phyloP scores from a whole-genome alignment of 768 basidiomycete genomes.

The Agrocybe praecox region DNA sequence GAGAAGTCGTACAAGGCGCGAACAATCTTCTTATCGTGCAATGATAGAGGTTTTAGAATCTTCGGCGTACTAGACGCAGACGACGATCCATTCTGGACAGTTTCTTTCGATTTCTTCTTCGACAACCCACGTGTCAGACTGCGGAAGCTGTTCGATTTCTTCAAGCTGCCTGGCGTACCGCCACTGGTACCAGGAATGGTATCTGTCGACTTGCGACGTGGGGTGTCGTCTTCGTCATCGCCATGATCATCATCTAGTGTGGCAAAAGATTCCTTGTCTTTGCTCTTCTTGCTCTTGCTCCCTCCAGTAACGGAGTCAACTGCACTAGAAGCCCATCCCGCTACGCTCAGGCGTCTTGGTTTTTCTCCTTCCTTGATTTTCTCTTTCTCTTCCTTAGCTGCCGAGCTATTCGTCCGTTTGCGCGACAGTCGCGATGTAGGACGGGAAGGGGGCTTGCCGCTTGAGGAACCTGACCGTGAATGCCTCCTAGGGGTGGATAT shows the following conservation, averaged over 20 bases:
- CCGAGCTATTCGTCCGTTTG: conserved; percentile 62
- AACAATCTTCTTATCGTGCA: conserved; percentile 56
- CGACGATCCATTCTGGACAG: conserved; percentile 7
- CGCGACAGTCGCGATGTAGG: conserved; percentile 62
- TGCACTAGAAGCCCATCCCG: conserved; percentile 71
- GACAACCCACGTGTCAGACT: conserved; percentile 28
- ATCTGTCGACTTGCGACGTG: not conserved
- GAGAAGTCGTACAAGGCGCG: conserved; percentile 77
- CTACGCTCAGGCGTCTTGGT: conserved; percentile 46
- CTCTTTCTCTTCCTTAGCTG: conserved; percentile 38
- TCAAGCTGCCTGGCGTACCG: not conserved
- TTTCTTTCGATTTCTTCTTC: conserved; percentile 38
- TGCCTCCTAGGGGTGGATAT: conserved; percentile 24
- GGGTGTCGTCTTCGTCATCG: conserved; percentile 20
- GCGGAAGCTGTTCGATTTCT: conserved; percentile 29
- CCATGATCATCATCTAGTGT: conserved; percentile 51
- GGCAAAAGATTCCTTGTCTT: conserved; percentile 60
- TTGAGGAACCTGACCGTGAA: conserved; percentile 44
- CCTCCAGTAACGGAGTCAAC: conserved; percentile 62
- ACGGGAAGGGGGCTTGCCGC: conserved; percentile 49
- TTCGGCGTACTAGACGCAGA: conserved; percentile 9
- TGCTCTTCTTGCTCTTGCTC: conserved; percentile 55
- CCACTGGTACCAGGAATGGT: not conserved
- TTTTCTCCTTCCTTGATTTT: conserved; percentile 35
- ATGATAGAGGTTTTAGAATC: conserved; percentile 53